Evolutionary conservation across 352 stramenopile species (phyloP), one percentile per base, ranked within the genome.

Genomic region (Phytopythium mirpurense): DNA sequence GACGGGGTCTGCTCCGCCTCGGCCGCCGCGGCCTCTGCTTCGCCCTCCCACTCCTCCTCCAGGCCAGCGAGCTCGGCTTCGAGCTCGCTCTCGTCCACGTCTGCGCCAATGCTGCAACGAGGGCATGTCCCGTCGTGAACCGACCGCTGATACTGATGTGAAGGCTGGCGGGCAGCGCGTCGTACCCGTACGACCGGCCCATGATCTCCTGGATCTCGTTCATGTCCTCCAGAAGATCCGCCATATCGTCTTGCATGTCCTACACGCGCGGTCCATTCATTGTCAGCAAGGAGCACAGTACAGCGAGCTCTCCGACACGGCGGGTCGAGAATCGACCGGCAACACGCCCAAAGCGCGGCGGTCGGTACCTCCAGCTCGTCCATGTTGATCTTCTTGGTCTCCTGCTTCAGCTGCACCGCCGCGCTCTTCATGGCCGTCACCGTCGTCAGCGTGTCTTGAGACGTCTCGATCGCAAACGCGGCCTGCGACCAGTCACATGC

Each of bases 131-230:
- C n/a, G n/a, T n/a, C n/a, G n/a, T n/a, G n/a, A n/a, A n/a, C n/a
- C n/a, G n/a, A n/a, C n/a, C n/a, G n/a, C n/a, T n/a, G n/a, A n/a
- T n/a, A n/a, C n/a, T n/a, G n/a, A n/a, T n/a, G n/a, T n/a, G n/a
- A n/a, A n/a, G n/a, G n/a, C n/a, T n/a, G n/a, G n/a, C n/a, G 16
- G 3, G 19, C 19, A 44, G 11, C 16, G 51, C 67, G 5, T 32
- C 29, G 49, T 73, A 92, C 83, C 83, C 90, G 65, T 98, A 99
- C 32, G 95, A 98, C 41, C 91, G 84, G 10, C 93, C 94, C 68
- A 99, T 86, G 40, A 96, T 88, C 57, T 98, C 95, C 59, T 99
- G 97, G 57, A 99, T 98, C 67, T 99, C 95, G 60, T 97, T 97
- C 79, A 98, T 98, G 57, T 99, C 96, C 62, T 98, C 90, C 79